These are phyloP conservation scores for Puccinia brachypodii DNA, from an alignment of 1,284 basidiomycete genomes.

Conservation along the genomic window DNA sequence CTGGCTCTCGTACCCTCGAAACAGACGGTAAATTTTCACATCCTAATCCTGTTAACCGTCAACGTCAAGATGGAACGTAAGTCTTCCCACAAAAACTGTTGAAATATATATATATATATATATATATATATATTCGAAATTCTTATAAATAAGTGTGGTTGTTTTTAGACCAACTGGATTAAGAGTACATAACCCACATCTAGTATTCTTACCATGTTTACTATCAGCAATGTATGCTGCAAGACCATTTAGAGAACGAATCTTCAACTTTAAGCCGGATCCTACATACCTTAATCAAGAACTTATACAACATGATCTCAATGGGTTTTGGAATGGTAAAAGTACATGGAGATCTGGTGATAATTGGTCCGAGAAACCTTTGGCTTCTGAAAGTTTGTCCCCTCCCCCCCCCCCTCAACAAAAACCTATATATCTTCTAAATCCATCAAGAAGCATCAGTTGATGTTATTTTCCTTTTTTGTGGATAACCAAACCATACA, in stretches of 20 bases:
- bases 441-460: too few species aligned
- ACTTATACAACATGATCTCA: slow-evolving; percentile 36
- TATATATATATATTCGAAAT: not conserved
- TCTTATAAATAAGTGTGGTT: not conserved
- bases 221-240: slow-evolving; percentile 45
- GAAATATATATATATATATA: not conserved
- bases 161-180: slow-evolving; percentile 35
- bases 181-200: slow-evolving; percentile 43
- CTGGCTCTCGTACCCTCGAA: slow-evolving; percentile 32
- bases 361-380: slow-evolving; percentile 42
- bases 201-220: slow-evolving; percentile 44
- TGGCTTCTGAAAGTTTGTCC: slow-evolving; percentile 34
- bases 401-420: not conserved
- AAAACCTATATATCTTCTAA: not conserved
- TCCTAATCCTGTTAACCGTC: slow-evolving; percentile 15
- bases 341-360: slow-evolving; percentile 45
- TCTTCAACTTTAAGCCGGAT: slow-evolving; percentile 29
- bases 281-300: slow-evolving; percentile 1
- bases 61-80: slow-evolving; percentile 23
- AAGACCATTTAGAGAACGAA: slow-evolving; percentile 46
- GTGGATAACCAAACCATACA: not conserved
- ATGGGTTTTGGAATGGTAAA: slow-evolving; percentile 45
- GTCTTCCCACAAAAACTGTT: not conserved
- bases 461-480: not conserved
- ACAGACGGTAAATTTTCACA: slow-evolving; percentile 22